These are phyloP conservation scores for Phlyctochytrium arcticum DNA, from an alignment of 192 early-diverging fungal species.

Conservation along the genomic window DNA sequence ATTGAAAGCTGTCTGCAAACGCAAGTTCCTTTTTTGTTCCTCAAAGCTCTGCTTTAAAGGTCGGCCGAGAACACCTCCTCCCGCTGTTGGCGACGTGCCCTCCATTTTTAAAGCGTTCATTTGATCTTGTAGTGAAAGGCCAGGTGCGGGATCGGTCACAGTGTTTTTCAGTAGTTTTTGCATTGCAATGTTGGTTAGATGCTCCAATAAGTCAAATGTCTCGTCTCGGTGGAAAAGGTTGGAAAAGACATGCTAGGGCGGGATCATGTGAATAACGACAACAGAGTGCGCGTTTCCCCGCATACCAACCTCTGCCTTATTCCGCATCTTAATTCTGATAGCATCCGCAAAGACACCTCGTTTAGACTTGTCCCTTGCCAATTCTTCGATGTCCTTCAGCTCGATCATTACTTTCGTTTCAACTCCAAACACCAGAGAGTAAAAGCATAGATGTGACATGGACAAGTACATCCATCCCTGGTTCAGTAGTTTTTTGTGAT, in stretches of 20 bases:
- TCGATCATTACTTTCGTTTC: conserved; percentile 91
- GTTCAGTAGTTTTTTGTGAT: conserved; percentile 72
- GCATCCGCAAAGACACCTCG: conserved; percentile 85
- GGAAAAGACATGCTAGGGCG: conserved; percentile 72
- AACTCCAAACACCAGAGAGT: conserved; percentile 87
- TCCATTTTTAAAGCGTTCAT: conserved; percentile 23
- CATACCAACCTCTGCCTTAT: conserved; percentile 63
- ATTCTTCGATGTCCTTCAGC: conserved; percentile 86
- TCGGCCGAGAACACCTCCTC: neutral
- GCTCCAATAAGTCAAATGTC: conserved; percentile 91
- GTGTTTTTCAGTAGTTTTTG: conserved; percentile 81
- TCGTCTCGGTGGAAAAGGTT: conserved; percentile 97
- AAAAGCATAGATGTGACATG: conserved; percentile 89
- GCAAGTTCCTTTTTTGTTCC: conserved; percentile 71
- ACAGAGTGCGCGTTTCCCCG: neutral
- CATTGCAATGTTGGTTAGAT: conserved; percentile 85
- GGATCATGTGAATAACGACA: conserved; percentile 3
- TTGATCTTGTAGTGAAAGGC: conserved; percentile 41
- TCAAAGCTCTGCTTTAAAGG: conserved; percentile 51
- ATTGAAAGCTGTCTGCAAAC: conserved; percentile 73
- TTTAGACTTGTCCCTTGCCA: conserved; percentile 85
- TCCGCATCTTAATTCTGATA: conserved; percentile 79
- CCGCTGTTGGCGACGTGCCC: neutral
- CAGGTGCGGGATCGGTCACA: conserved; percentile 60
- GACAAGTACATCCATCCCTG: conserved; percentile 99